A percentile compares a stretch with the other conserved stretches of the same genome.
phyloP scores from a whole-genome alignment of 208 protist species.

The Trypanosoma avium region DNA sequence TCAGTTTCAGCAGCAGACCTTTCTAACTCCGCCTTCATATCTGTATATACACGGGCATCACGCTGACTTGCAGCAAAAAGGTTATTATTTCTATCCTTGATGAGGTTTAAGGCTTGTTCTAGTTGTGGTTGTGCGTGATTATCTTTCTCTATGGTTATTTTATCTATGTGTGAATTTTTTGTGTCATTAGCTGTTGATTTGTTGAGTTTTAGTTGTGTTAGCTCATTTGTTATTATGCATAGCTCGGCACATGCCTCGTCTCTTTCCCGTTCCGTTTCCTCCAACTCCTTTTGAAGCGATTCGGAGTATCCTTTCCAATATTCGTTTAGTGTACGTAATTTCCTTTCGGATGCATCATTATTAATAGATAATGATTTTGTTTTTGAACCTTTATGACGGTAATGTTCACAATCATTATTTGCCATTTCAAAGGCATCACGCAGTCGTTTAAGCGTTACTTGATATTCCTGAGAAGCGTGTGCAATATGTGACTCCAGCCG shows the following conservation, averaged over 20 bases:
- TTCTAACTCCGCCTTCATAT: too few species aligned
- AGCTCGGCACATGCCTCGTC: slow-evolving; percentile 10
- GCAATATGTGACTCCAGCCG: background rate
- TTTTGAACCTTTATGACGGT: slow-evolving; percentile 2
- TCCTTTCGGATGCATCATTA: background rate
- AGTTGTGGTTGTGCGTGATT: too few species aligned
- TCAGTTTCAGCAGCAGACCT: too few species aligned
- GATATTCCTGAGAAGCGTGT: background rate
- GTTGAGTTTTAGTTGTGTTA: background rate
- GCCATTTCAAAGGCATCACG: slow-evolving; percentile 1
- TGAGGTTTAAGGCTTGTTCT: too few species aligned
- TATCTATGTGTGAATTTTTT: background rate
- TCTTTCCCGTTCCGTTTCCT: background rate
- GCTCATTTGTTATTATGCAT: background rate
- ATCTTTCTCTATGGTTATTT: background rate
- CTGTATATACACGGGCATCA: too few species aligned
- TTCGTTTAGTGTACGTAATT: slow-evolving; percentile 11
- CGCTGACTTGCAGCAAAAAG: too few species aligned
- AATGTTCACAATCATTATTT: slow-evolving; percentile 10
- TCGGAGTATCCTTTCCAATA: slow-evolving; percentile 14
- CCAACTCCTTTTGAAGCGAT: slow-evolving; percentile 5
- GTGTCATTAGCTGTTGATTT: background rate
- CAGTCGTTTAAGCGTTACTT: background rate
- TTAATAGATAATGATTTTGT: background rate
- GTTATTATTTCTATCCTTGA: too few species aligned